A percentile compares a stretch with the other conserved stretches of the same genome.
Evolutionary conservation across 768 basidiomycete genomes (phyloP).

Genomic region (Lactifluus piperatus): DNA sequence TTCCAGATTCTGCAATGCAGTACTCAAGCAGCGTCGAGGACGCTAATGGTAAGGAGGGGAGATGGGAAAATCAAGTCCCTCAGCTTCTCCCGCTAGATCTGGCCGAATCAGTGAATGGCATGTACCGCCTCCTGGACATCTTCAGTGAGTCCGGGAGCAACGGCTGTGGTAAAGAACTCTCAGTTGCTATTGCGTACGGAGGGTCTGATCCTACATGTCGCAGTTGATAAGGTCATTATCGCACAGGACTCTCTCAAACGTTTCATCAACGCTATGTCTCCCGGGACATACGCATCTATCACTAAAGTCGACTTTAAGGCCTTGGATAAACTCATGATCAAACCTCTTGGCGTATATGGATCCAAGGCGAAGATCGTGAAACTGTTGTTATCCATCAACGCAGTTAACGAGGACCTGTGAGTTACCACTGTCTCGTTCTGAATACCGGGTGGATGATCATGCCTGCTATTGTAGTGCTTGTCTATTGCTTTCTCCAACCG

Average conservation of each 20-base stretch:
- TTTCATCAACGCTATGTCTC: slow-evolving; percentile 39
- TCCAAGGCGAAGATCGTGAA: slow-evolving; percentile 40
- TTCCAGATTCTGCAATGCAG: background rate
- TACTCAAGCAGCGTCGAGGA: background rate
- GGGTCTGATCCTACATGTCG: background rate
- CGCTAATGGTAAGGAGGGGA: background rate
- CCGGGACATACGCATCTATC: slow-evolving; percentile 43
- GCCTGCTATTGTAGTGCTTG: slow-evolving; percentile 11
- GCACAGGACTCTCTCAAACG: slow-evolving; percentile 38
- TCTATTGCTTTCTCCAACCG: slow-evolving; percentile 14
- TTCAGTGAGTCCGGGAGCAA: slow-evolving; percentile 42
- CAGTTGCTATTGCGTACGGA: background rate
- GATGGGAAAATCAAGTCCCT: background rate
- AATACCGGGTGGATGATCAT: background rate
- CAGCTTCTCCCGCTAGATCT: background rate
- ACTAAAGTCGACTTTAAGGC: slow-evolving; percentile 48
- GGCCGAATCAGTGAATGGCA: slow-evolving; percentile 29
- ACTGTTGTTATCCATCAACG: slow-evolving; percentile 32
- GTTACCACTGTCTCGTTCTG: slow-evolving; percentile 18
- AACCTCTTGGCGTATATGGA: slow-evolving; percentile 51
- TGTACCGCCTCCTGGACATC: slow-evolving; percentile 47
- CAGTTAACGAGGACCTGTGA: slow-evolving; percentile 34
- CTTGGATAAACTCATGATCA: slow-evolving; percentile 37
- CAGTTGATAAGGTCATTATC: slow-evolving; percentile 58
- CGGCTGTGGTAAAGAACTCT: slow-evolving; percentile 37